Evolutionary conservation across 352 stramenopile genomes (phyloP).

Genomic region (Phytophthora pluvialis): DNA sequence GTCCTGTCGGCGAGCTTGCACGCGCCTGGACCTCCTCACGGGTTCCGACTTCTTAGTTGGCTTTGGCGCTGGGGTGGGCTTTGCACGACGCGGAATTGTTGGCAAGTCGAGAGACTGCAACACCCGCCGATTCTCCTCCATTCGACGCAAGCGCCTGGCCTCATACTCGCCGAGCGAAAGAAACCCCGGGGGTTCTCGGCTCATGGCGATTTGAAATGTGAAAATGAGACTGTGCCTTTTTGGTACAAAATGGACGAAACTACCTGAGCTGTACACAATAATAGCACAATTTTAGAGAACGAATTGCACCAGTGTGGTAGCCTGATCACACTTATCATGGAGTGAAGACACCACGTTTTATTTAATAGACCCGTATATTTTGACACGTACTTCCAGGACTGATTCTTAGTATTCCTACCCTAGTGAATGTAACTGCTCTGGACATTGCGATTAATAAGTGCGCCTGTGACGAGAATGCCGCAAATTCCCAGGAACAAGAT

Average conservation of each 20-base stretch:
- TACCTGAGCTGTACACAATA: not conserved
- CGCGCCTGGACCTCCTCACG: not conserved
- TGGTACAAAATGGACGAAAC: not conserved
- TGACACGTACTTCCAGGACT: not conserved
- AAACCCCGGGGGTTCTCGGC: not conserved
- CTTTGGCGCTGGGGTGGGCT: not conserved
- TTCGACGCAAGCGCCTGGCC: slow-evolving; percentile 1
- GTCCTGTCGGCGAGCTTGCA: not conserved
- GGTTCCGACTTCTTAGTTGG: not conserved
- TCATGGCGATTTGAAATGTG: not conserved
- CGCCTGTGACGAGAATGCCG: slow-evolving; percentile 2
- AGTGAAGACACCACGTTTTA: no score
- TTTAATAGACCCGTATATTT: not conserved
- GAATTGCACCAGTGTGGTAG: no score
- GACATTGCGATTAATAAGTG: slow-evolving; percentile 5
- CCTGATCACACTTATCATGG: no score
- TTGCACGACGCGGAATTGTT: not conserved
- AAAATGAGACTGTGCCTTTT: no score
- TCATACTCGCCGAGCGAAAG: not conserved
- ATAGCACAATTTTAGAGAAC: not conserved
- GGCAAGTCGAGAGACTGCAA: not conserved
- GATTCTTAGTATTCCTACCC: not conserved
- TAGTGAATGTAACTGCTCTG: slow-evolving; percentile 26
- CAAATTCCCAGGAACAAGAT: slow-evolving; percentile 12
- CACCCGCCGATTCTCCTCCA: not conserved